Conservation (phyloP, 306 rosid species). For the Lotus japonicus region DNA sequence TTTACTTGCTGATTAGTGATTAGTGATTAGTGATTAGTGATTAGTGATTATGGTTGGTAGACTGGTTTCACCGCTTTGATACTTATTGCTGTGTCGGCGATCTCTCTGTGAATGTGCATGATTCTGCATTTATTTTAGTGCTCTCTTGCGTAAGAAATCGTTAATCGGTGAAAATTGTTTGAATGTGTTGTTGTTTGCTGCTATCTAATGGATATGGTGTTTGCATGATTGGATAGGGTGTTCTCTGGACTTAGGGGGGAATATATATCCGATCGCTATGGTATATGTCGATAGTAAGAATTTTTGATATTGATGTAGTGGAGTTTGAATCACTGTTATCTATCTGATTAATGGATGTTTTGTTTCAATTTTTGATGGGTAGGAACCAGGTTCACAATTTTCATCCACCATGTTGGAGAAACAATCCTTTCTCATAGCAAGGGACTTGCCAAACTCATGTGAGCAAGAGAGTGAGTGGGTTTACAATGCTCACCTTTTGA, state of each 20-base stretch:
- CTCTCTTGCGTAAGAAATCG: background rate
- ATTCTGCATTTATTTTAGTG: slow-evolving; percentile 18
- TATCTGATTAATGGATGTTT: slow-evolving; percentile 11
- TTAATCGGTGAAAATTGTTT: background rate
- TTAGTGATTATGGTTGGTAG: too few species aligned
- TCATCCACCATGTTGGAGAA: slow-evolving; percentile 45
- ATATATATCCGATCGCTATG: background rate
- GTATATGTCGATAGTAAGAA: background rate
- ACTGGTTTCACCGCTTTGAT: too few species aligned
- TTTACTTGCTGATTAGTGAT: background rate
- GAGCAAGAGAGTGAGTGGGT: slow-evolving; percentile 57
- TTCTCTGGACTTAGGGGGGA: background rate
- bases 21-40: too few species aligned
- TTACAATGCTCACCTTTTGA: slow-evolving; percentile 31
- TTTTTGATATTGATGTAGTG: slow-evolving; percentile 1
- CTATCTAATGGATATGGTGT: background rate
- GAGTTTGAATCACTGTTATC: background rate
- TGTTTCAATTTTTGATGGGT: slow-evolving; percentile 14
- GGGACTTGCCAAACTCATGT: slow-evolving; percentile 44
- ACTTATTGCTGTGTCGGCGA: too few species aligned
- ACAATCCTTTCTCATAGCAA: slow-evolving; percentile 44
- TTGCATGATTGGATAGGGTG: background rate
- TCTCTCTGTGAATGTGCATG: too few species aligned
- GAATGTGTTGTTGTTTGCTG: background rate
- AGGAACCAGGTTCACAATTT: slow-evolving; percentile 15